Percentiles rank a stretch among this genome's conserved stretches.
phyloP scores from a whole-genome alignment of 78 protist genomes.

The Dictyostelium purpureum region DNA sequence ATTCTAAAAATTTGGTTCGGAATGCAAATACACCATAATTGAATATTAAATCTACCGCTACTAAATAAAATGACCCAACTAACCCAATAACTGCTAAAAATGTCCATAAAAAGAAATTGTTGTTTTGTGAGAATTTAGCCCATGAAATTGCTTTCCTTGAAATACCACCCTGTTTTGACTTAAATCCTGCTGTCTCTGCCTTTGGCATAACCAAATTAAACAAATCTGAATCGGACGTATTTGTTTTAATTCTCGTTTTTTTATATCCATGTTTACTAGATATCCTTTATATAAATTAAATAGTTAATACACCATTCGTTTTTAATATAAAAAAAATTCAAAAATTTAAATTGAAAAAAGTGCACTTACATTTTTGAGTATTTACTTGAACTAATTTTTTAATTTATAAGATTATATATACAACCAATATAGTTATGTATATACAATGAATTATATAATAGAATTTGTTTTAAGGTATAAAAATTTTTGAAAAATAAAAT shows the following conservation, averaged over 20 bases:
- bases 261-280: constrained; percentile 80
- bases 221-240: constrained; percentile 64
- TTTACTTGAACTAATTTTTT: neutral
- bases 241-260: constrained; percentile 20
- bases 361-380: neutral
- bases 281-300: no score
- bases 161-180: constrained; percentile 67
- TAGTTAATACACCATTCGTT: neutral
- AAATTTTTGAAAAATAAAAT: no score
- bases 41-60: constrained; percentile 45
- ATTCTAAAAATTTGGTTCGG: neutral
- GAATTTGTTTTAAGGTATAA: no score
- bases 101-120: constrained; percentile 62
- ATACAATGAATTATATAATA: no score
- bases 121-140: constrained; percentile 45
- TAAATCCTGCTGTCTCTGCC: constrained; percentile 58
- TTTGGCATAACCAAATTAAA: constrained; percentile 75
- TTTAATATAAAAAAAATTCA: neutral
- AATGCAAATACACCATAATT: constrained; percentile 34
- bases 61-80: constrained; percentile 6
- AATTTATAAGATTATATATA: no score
- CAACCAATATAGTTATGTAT: no score
- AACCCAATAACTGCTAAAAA: constrained; percentile 39
- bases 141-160: constrained; percentile 63
- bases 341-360: neutral